Evolutionary conservation across 2,329 filamentous ascomycete species (phyloP).

Genomic region (Hysterium pulicare): DNA sequence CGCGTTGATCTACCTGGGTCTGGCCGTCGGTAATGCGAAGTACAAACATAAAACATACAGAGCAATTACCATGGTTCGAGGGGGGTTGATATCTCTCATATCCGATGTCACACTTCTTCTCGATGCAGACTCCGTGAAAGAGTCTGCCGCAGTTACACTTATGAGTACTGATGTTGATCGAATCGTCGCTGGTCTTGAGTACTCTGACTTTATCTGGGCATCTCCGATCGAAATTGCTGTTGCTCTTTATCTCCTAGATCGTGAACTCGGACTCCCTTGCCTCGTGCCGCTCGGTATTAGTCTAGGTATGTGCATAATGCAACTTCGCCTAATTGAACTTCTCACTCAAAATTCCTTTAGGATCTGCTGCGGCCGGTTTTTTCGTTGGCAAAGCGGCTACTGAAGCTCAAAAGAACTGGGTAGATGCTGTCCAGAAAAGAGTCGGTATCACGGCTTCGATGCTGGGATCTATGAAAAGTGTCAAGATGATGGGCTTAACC

Average conservation of each 20-base stretch:
- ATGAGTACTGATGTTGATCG: constrained; percentile 17
- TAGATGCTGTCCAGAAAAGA: constrained; percentile 35
- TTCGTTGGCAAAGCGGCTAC: constrained; percentile 7
- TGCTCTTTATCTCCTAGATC: constrained; percentile 10
- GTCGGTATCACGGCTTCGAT: constrained; percentile 31
- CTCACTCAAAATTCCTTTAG: constrained; percentile 5
- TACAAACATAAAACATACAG: constrained; percentile 13
- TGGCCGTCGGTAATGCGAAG: too few relatives aligned
- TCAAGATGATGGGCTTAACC: constrained; percentile 35
- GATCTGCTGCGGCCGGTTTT: constrained; percentile 3
- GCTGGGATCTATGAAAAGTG: constrained; percentile 36
- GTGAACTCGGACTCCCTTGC: constrained; percentile 11
- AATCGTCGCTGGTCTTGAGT: constrained; percentile 8
- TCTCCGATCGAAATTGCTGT: constrained; percentile 11
- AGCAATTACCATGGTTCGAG: constrained; percentile 11
- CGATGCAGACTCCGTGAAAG: constrained; percentile 6
- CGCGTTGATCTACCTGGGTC: neutral
- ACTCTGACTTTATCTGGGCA: constrained; percentile 14
- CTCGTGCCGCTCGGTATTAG: constrained; percentile 12
- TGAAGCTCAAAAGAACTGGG: constrained; percentile 24
- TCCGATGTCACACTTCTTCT: constrained; percentile 12
- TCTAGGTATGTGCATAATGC: constrained; percentile 7
- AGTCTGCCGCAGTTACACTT: constrained; percentile 12
- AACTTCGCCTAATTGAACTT: constrained; percentile 2
- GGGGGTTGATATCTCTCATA: constrained; percentile 7